phyloP scores from a whole-genome alignment of 805 yeast species.

The Pichia pseudocactophila region DNA sequence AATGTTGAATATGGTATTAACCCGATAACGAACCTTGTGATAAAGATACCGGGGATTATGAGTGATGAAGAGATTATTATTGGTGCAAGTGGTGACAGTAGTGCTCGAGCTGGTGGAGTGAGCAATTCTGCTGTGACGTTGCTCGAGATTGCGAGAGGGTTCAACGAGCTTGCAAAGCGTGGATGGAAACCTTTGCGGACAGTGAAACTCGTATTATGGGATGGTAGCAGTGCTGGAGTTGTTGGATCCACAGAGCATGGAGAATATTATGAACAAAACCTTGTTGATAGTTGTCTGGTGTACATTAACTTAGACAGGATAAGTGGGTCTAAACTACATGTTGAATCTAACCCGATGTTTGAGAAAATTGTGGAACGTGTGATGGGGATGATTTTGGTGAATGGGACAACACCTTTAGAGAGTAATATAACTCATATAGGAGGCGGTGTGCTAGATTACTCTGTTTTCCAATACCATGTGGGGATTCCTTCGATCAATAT shows the following conservation, averaged over 20 bases:
- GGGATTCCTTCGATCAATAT: constrained; percentile 57
- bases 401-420: constrained; percentile 33
- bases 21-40: constrained; percentile 41
- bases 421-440: constrained; percentile 44
- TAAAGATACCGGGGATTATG: constrained; percentile 48
- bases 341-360: constrained; percentile 51
- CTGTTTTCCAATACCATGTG: constrained; percentile 54
- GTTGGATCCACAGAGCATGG: constrained; percentile 51
- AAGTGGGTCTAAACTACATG: constrained; percentile 39
- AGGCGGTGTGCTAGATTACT: constrained; percentile 42
- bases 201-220: constrained; percentile 33
- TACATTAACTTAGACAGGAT: constrained; percentile 49
- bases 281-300: constrained; percentile 37
- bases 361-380: constrained; percentile 36
- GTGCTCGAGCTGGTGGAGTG: constrained; percentile 44
- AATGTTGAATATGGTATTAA: constrained; percentile 33
- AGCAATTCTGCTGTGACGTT: constrained; percentile 41
- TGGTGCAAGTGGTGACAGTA: constrained; percentile 47
- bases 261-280: constrained; percentile 34
- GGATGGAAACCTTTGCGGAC: constrained; percentile 40
- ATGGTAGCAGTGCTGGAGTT: constrained; percentile 40
- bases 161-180: constrained; percentile 32
- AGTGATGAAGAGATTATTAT: constrained; percentile 43
- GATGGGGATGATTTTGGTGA: constrained; percentile 37
- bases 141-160: constrained; percentile 45